Conservation (phyloP, 148 eudicot genomes). For the Amaranthus hypochondriacus region DNA sequence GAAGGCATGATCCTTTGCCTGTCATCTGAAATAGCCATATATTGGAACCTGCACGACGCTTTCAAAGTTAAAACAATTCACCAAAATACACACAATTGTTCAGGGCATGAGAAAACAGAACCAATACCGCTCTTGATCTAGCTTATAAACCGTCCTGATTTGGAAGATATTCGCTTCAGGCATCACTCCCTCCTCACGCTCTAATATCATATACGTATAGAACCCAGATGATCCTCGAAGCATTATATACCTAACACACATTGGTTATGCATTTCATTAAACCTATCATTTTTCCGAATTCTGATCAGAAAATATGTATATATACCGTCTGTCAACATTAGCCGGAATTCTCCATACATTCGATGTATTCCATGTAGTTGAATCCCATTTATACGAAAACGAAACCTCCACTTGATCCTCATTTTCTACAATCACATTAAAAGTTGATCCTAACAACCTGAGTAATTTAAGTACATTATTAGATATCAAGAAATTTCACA, state of each 20-base stretch:
- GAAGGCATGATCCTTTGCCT: slow-evolving; percentile 67
- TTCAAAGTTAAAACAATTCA: background rate
- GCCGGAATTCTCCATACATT: slow-evolving; percentile 29
- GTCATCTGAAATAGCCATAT: slow-evolving; percentile 71
- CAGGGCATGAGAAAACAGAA: background rate
- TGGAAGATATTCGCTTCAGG: slow-evolving; percentile 35
- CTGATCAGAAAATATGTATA: background rate
- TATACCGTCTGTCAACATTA: slow-evolving; percentile 53
- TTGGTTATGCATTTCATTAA: background rate
- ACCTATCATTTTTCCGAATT: background rate
- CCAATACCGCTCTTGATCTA: slow-evolving; percentile 25
- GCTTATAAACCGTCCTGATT: slow-evolving; percentile 52
- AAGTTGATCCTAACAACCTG: slow-evolving; percentile 45
- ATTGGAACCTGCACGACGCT: slow-evolving; percentile 46
- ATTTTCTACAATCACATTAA: slow-evolving; percentile 34
- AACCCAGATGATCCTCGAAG: slow-evolving; percentile 48
- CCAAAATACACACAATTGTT: background rate
- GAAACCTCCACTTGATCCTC: slow-evolving; percentile 57
- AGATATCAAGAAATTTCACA: background rate
- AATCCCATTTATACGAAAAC: slow-evolving; percentile 40
- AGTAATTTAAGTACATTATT: slow-evolving; percentile 10
- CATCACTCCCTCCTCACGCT: slow-evolving; percentile 44
- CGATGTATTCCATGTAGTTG: slow-evolving; percentile 26
- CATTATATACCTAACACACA: slow-evolving; percentile 42
- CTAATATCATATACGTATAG: slow-evolving; percentile 44